These are phyloP conservation scores for Kwoniella sp. DNA, from an alignment of 768 basidiomycete species.

Conservation along the genomic window DNA sequence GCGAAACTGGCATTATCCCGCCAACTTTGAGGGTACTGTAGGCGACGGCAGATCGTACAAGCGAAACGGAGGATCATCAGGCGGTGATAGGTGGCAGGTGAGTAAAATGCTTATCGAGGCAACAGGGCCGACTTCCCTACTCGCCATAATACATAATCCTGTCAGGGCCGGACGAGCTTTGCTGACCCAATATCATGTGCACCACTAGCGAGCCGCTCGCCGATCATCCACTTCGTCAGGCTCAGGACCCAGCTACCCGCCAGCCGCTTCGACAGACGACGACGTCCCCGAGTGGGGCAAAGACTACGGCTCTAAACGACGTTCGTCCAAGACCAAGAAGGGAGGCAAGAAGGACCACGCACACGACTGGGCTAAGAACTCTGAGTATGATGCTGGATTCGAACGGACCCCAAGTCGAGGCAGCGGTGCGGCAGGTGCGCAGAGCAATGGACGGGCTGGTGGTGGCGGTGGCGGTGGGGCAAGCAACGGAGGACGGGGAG, in stretches of 20 bases:
- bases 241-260: conserved; percentile 29
- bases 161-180: too few relatives aligned
- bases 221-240: conserved; percentile 19
- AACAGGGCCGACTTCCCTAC: not conserved
- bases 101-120: not conserved
- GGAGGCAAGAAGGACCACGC: conserved; percentile 21
- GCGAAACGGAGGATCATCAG: conserved; percentile 18
- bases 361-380: conserved; percentile 14
- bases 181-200: too few relatives aligned
- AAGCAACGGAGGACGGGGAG: conserved; percentile 4
- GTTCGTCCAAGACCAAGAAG: conserved; percentile 30
- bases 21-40: conserved; percentile 56
- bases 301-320: conserved; percentile 51
- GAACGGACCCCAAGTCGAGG: not conserved
- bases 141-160: too few relatives aligned
- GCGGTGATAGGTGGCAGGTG: conserved; percentile 46
- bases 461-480: not conserved
- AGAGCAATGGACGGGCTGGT: not conserved
- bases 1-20: conserved; percentile 56
- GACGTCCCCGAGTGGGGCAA: conserved; percentile 57
- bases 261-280: conserved; percentile 34
- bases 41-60: conserved; percentile 33
- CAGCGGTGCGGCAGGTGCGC: conserved; percentile 13
- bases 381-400: conserved; percentile 13
- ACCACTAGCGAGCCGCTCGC: conserved; percentile 26